Evolutionary conservation across 2,329 filamentous ascomycete species (phyloP), one percentile per base, ranked within the genome.

Genomic region (Ascocoryne sarcoides): DNA sequence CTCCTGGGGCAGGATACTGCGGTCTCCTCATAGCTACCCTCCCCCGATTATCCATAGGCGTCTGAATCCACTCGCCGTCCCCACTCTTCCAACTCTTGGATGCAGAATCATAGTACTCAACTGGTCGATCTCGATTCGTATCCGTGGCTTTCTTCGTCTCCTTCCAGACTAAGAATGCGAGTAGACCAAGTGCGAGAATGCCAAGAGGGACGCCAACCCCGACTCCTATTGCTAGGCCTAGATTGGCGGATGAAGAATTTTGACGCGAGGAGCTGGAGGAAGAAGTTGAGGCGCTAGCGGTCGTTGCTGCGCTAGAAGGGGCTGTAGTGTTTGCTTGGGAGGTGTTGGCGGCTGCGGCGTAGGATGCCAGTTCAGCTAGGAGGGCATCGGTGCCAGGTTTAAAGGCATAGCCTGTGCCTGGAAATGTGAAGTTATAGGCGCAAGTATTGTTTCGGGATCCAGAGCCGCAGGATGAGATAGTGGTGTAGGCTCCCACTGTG

Each of bases 141-240:
- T n/a, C n/a, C n/a, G n/a, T n/a, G n/a, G n/a, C n/a, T 5, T 33
- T 34, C 18, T 34, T 31, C 10, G 34, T 36, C 19, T 38, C 16
- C 19, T 38, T 37, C 16, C 33, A 46, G 28, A 43, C 43, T 4
- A 43, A 14, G 16, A 43, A 46, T 3, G 19, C 37, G 10, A 46
- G 12, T 10, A 46, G 18, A 17, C 44, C 44, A 2, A 46, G 7
- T 3, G 34, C 37, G 2, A 43, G 16, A 4, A 32, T 16, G 4
- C 40, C 40, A 12, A 46, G 15, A 10, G 44, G 40, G 4, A 42
- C 28, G 10, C 44, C 44, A 10, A 46, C 28, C 5, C 32, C 40
- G 28, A 32, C 31, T 16, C 44, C 44, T 10, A 43, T 33, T 2
- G 26, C 37, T 19, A 32, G 20, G 10, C 37, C 37, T 8, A 42